Base-by-base conservation (phyloP, 2,329 filamentous ascomycete species). In the Davidsoniella virescens region DNA sequence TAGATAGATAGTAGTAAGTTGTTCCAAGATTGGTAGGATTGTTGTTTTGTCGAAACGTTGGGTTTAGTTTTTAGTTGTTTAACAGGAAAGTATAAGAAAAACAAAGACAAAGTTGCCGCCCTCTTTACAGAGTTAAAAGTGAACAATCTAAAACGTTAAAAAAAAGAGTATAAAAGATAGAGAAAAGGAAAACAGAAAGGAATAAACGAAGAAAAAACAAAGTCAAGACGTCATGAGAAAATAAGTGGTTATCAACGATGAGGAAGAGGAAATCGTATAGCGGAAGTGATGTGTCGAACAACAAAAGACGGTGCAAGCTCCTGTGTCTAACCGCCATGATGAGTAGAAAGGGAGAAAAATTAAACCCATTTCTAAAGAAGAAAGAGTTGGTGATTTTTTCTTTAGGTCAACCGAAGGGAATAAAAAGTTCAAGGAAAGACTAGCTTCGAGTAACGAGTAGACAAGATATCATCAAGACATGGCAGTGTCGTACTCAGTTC, bases 131-230 rank as follows among this genome's bases (percentile, higher is more conserved):
- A 50, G 47, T 50, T 41, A 46, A 51, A 44, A n/a, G 9, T 33
- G 29, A 46, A 51, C 10, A 33, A 37, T 47, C 43, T 46, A 51
- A 42, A 47, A 37, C 44, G 37, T 44, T 43, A 36, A 16, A 44
- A 38, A 29, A 40, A 44, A 47, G 5, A 44, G 17, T 20, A 67
- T 66, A 6, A 25, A 53, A 55, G 41, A 26, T 14, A 43, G 36
- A 12, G 7, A 49, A 40, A 16, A 23, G 33, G 16, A 37, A 26
- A 44, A 29, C 26, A 36, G 17, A 26, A 36, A 40, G 7, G 7
- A 29, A 23, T 40, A 16, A 33, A 46, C 43, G 29, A 37, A 39
- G 16, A 47, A 38, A 26, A 45, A 38, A 39, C 17, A 42, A 49
- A 41, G 29, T 36, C 18, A 14, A 42, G 39, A 26, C 16, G 25